These are phyloP conservation scores for Pichia occidentalis DNA, from an alignment of 805 yeast species.

Conservation along the genomic window DNA sequence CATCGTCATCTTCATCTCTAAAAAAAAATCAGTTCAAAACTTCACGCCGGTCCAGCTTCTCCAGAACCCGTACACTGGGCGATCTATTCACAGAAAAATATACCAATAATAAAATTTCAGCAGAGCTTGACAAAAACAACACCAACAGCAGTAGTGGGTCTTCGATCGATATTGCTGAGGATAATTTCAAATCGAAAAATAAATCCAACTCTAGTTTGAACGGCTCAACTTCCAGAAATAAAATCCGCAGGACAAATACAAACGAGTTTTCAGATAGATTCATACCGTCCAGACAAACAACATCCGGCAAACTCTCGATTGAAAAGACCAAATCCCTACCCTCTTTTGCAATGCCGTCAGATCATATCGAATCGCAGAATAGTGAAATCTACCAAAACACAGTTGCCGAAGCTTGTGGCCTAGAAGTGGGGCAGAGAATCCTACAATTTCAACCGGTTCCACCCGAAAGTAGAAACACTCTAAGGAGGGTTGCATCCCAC, in stretches of 20 bases:
- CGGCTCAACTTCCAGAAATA: constrained; percentile 26
- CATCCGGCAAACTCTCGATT: constrained; percentile 39
- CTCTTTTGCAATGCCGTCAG: constrained; percentile 37
- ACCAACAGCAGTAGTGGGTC: background rate
- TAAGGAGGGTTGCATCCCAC: constrained; percentile 20
- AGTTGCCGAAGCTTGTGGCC: constrained; percentile 93
- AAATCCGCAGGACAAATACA: constrained; percentile 28
- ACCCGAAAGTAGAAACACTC: constrained; percentile 43
- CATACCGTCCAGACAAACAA: constrained; percentile 50
- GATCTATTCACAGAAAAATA: constrained; percentile 13
- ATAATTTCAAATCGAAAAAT: constrained; percentile 1
- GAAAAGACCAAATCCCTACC: constrained; percentile 32
- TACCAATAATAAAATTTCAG: background rate
- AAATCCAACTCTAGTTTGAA: constrained; percentile 6
- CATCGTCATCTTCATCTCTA: constrained; percentile 6
- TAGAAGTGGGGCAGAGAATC: constrained; percentile 74
- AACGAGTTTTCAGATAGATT: constrained; percentile 45
- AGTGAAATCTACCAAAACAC: constrained; percentile 61
- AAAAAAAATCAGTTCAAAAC: constrained; percentile 9
- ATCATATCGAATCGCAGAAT: constrained; percentile 49
- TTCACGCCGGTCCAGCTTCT: constrained; percentile 8
- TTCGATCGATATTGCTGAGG: too few species aligned
- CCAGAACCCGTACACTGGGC: constrained; percentile 8
- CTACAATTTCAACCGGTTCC: constrained; percentile 82
- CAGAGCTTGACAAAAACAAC: too few species aligned